A percentile compares a stretch with the other conserved stretches of the same genome.
These are phyloP conservation scores for Prunus campanulata DNA, from an alignment of 306 rosid species.

Conservation along the genomic window DNA sequence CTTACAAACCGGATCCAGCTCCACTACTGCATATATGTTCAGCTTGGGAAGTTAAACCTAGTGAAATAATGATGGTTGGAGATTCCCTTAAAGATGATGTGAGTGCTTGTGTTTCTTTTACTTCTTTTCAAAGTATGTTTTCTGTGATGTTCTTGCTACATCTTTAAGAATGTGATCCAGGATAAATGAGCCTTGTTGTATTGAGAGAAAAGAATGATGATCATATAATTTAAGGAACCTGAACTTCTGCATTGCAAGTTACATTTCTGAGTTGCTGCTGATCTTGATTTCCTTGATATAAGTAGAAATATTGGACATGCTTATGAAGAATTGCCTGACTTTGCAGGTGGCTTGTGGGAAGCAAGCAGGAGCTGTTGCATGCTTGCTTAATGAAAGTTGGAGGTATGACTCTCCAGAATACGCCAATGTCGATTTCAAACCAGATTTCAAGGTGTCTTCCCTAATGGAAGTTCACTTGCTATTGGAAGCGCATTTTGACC, in stretches of 20 bases:
- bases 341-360: slow-evolving; percentile 79
- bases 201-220: background rate
- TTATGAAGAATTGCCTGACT: background rate
- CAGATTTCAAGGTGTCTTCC: slow-evolving; percentile 81
- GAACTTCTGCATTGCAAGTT: background rate
- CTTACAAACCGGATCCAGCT: slow-evolving; percentile 87
- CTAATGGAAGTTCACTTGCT: slow-evolving; percentile 55
- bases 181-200: background rate
- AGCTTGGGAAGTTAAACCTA: slow-evolving; percentile 76
- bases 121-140: background rate
- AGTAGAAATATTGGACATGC: background rate
- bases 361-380: slow-evolving; percentile 81
- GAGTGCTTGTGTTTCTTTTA: slow-evolving; percentile 24
- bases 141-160: slow-evolving; percentile 5
- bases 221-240: background rate
- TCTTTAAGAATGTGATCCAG: background rate
- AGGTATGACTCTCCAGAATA: slow-evolving; percentile 57
- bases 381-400: slow-evolving; percentile 81
- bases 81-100: slow-evolving; percentile 95
- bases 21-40: slow-evolving; percentile 87
- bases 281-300: background rate
- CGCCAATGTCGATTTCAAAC: slow-evolving; percentile 44
- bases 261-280: background rate
- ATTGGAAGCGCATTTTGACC: slow-evolving; percentile 63
- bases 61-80: slow-evolving; percentile 89